Percentiles rank a stretch among this genome's conserved stretches.
Conservation (phyloP, 495 filamentous ascomycete species). For the Penicillium argentinense region DNA sequence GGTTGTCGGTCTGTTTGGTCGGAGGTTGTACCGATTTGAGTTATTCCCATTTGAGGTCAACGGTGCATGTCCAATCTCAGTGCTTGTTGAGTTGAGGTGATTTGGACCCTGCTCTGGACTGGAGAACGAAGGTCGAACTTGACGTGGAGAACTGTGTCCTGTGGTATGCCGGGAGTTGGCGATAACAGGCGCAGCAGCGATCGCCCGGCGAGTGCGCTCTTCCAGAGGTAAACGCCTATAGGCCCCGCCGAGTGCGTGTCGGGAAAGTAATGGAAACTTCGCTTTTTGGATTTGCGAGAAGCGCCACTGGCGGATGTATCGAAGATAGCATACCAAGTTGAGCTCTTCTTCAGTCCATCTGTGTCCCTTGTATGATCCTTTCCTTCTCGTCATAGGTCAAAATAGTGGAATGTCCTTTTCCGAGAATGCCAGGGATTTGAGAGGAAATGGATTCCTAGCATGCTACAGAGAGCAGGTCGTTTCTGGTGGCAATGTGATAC, state of each 20-base stretch:
- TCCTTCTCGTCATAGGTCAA: background rate
- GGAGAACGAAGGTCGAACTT: too few relatives aligned
- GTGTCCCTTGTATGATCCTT: background rate
- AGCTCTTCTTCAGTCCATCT: conserved; percentile 4
- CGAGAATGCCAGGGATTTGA: background rate
- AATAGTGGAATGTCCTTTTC: background rate
- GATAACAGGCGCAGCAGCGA: background rate
- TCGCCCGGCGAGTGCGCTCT: conserved; percentile 8
- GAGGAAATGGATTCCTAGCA: too few relatives aligned
- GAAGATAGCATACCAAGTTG: conserved; percentile 7
- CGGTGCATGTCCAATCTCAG: background rate
- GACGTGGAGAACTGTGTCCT: too few relatives aligned
- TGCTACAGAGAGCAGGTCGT: too few relatives aligned
- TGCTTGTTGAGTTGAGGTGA: background rate
- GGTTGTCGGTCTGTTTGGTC: conserved; percentile 5
- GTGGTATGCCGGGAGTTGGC: background rate
- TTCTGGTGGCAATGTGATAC: too few relatives aligned
- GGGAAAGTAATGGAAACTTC: conserved; percentile 8
- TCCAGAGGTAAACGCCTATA: conserved; percentile 2
- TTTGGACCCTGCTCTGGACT: too few relatives aligned
- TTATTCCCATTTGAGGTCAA: background rate
- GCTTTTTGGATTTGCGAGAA: conserved; percentile 9
- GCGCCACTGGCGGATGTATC: conserved; percentile 3
- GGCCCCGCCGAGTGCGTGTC: conserved; percentile 2
- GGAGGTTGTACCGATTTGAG: conserved; percentile 4